Base-by-base conservation (phyloP, 75 land plant genomes). In the Pinus tabuliformis region DNA sequence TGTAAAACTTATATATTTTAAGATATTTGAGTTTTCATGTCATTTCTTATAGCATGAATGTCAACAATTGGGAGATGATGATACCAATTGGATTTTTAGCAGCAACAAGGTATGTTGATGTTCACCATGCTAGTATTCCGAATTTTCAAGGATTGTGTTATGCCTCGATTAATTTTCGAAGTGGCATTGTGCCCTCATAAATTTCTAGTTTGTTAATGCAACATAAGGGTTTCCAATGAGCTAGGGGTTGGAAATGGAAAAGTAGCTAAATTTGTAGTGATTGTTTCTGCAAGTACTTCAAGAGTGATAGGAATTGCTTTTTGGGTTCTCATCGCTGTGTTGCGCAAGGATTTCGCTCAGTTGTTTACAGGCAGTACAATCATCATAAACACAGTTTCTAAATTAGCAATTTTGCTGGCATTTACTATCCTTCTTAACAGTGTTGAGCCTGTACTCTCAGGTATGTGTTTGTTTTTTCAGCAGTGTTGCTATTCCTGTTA, bases 171-270 rank as follows among this genome's bases (percentile, higher is more conserved):
- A 18, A 16, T n/a, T 54, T 8, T 3, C 0, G 0, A 26, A 26
- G 26, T 26, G 26, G 26, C 26, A 26, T 26, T 26, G 26, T 26
- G 0, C 0, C 0, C 0, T 26, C 0, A 26, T 26, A 26, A 26
- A 26, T 26, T 26, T 26, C 26, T 28, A 21, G 21, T 7, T 61
- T 63, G 42, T 28, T 14, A 61, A 17, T 78, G 62, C 81, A 89
- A 91, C 74, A 86, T 88, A 60, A 76, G 93, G 66, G 95, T 93
- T 18, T 79, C 89, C 6, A 95, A 95, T 82, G 98, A 95, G 83
- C 86, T 95, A 5, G 95, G 93, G 33, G 96, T 93, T 15, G 92
- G 95, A 1, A 84, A 89, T 57, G 89, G 90, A 1, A 81, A 79
- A 75, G 91, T 86, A 61, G 98, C 92, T 1, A 83, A 76, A 54